Evolutionary conservation across 192 early-diverging fungal species (phyloP).

Genomic region (Neocallimastix lanati): DNA sequence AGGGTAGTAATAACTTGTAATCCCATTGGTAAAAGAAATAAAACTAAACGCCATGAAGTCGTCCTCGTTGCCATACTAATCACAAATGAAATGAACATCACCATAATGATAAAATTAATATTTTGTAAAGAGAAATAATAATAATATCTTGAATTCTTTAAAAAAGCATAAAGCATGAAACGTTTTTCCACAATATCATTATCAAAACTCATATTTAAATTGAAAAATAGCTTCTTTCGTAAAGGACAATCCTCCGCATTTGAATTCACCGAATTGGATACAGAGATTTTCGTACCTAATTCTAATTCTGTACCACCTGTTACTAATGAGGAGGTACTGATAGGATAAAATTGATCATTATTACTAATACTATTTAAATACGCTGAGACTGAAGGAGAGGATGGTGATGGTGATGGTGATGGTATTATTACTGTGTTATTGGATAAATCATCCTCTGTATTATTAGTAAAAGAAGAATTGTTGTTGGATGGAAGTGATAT

Average conservation of each 20-base stretch:
- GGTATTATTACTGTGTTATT: too few relatives aligned
- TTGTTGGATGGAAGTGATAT: too few relatives aligned
- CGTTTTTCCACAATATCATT: background rate
- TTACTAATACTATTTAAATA: too few relatives aligned
- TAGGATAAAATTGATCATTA: too few relatives aligned
- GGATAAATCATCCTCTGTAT: too few relatives aligned
- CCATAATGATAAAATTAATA: background rate
- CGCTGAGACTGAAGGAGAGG: too few relatives aligned
- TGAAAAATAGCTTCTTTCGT: background rate
- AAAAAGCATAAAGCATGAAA: background rate
- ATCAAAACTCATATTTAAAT: background rate
- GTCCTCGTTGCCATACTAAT: background rate
- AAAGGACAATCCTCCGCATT: background rate
- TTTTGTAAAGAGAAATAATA: background rate
- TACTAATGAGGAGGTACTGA: too few relatives aligned
- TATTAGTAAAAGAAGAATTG: too few relatives aligned
- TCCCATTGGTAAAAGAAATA: background rate
- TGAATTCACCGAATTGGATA: background rate
- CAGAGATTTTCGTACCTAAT: background rate
- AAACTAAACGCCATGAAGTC: background rate
- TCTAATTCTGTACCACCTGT: too few relatives aligned
- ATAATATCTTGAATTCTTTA: background rate
- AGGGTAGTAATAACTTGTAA: background rate
- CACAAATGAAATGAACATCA: background rate
- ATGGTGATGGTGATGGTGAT: too few relatives aligned